These are phyloP conservation scores for Primulina huaijiensis DNA, from an alignment of 257 asterid genomes.

Conservation along the genomic window DNA sequence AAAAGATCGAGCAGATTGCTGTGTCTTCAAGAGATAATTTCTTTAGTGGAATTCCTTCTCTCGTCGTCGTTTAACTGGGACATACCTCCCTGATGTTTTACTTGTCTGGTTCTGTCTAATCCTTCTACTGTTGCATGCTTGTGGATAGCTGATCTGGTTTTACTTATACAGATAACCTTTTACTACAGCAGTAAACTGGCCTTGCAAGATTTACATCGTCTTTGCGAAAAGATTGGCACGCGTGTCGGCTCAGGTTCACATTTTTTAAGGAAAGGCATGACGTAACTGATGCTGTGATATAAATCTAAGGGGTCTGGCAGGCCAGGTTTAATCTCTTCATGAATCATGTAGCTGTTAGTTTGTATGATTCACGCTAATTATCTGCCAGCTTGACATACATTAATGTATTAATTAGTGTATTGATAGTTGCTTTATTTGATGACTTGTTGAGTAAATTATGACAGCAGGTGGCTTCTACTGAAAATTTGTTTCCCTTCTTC, in stretches of 20 bases:
- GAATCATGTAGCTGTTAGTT: background rate
- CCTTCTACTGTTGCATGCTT: background rate
- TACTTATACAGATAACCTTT: background rate
- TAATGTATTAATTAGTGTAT: background rate
- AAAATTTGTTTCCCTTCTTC: background rate
- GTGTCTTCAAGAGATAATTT: conserved; percentile 30
- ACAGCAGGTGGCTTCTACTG: background rate
- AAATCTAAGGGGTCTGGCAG: background rate
- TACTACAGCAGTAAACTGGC: background rate
- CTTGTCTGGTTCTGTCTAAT: conserved; percentile 22
- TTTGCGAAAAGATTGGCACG: background rate
- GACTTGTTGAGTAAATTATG: background rate
- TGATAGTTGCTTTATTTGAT: background rate
- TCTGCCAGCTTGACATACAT: background rate
- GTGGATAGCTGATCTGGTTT: background rate
- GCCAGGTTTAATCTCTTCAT: background rate
- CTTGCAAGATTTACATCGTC: background rate
- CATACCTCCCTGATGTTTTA: conserved; percentile 22
- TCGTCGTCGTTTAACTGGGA: conserved; percentile 3
- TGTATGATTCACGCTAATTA: background rate
- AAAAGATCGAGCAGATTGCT: conserved; percentile 28
- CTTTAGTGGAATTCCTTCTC: conserved; percentile 17
- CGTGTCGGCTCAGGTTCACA: background rate
- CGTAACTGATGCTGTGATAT: background rate
- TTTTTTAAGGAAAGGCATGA: background rate